These are phyloP conservation scores for Rhytidiadelphus loreus DNA, from an alignment of 225 moss, liverwort and hornwort genomes.

Conservation along the genomic window DNA sequence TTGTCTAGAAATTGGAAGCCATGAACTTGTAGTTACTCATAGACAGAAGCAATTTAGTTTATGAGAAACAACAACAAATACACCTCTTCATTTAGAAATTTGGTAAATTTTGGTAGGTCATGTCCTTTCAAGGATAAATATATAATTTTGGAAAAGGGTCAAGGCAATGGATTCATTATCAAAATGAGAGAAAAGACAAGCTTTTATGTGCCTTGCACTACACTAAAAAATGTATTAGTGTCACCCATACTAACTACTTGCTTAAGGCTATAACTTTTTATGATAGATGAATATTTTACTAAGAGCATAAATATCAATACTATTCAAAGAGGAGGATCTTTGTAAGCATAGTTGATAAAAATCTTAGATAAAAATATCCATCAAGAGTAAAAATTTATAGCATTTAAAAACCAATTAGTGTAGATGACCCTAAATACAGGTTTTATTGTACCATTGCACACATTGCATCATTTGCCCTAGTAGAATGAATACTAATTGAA, in stretches of 20 bases:
- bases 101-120: not conserved
- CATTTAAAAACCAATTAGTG: not conserved
- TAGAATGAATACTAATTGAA: too few relatives aligned
- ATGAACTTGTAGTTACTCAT: too few relatives aligned
- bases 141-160: too few relatives aligned
- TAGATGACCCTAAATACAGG: not conserved
- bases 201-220: not conserved
- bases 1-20: too few relatives aligned
- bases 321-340: not conserved
- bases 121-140: not conserved
- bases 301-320: not conserved
- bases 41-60: too few relatives aligned
- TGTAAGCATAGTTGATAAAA: not conserved
- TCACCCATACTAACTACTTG: not conserved
- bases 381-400: not conserved
- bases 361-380: not conserved
- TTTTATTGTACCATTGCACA: not conserved
- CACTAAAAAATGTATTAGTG: not conserved
- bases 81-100: not conserved
- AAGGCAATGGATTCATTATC: not conserved
- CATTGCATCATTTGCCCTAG: not conserved
- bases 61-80: not conserved
- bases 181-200: not conserved
- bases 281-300: fast-evolving
- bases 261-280: not conserved